Percentiles rank a stretch among this genome's conserved stretches.
Conservation (phyloP, 371 early-diverging fungal genomes). For the Pancytospora philotis region DNA sequence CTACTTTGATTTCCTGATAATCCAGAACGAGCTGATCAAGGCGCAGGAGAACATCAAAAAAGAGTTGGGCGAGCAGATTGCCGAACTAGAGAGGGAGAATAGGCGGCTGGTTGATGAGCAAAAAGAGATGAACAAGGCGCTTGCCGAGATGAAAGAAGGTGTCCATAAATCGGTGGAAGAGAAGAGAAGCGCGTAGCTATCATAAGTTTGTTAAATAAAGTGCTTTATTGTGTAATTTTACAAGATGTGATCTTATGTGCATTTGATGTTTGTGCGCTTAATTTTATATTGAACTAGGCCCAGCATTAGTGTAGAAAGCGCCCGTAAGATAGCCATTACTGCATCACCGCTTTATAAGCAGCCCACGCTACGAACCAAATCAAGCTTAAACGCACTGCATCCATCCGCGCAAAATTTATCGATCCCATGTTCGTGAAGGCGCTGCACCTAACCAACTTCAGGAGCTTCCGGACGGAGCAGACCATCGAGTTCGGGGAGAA, state of each 20-base stretch:
- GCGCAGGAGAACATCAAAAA: constrained; percentile 48
- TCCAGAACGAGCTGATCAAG: constrained; percentile 47
- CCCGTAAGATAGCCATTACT: too few relatives aligned
- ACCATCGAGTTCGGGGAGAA: constrained; percentile 25
- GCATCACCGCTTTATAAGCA: too few relatives aligned
- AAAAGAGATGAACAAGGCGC: constrained; percentile 3
- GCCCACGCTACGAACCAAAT: too few relatives aligned
- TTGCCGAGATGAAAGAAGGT: not conserved
- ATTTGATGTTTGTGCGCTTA: too few relatives aligned
- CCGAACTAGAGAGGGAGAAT: constrained; percentile 14
- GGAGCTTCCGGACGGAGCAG: constrained; percentile 43
- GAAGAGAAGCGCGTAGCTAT: constrained; percentile 1
- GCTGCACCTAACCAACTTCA: constrained; percentile 53
- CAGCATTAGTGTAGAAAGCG: too few relatives aligned
- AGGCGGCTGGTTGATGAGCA: constrained; percentile 11
- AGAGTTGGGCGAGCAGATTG: constrained; percentile 19
- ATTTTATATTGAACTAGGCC: too few relatives aligned
- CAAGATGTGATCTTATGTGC: too few relatives aligned
- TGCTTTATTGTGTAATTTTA: too few relatives aligned
- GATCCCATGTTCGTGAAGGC: constrained; percentile 42
- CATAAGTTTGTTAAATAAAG: too few relatives aligned
- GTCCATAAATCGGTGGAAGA: not conserved
- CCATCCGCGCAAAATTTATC: too few relatives aligned
- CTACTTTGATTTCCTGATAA: constrained; percentile 49
- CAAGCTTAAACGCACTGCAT: too few relatives aligned